Evolutionary conservation across 2,329 filamentous ascomycete species (phyloP).

Genomic region (Cryphonectria naterciae): DNA sequence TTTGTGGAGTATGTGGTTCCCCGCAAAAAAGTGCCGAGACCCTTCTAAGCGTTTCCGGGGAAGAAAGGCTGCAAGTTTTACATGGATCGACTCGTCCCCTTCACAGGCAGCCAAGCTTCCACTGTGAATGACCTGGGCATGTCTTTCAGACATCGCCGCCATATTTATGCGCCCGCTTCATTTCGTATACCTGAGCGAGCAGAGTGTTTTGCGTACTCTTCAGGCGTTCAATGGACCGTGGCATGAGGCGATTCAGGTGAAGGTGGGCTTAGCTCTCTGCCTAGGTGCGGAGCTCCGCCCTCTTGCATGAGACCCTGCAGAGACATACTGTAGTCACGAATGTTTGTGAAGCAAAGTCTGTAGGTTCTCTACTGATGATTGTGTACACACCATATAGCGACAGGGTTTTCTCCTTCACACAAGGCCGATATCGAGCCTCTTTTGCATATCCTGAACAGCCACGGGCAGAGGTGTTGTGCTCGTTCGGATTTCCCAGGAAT

Average conservation of each 20-base stretch:
- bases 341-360: neutral
- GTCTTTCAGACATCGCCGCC: neutral
- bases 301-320: slow-evolving; percentile 1
- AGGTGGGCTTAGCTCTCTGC: neutral
- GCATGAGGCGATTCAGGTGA: neutral
- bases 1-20: neutral
- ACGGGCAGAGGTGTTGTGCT: neutral
- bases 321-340: neutral
- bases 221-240: neutral
- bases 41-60: neutral
- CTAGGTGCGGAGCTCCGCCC: neutral
- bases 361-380: neutral
- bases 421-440: neutral
- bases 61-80: neutral
- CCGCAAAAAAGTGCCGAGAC: slow-evolving; percentile 1
- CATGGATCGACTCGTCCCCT: neutral
- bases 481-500: no score
- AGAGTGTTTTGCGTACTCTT: neutral
- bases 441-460: neutral
- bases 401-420: neutral
- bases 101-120: neutral
- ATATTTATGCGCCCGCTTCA: neutral
- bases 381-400: neutral
- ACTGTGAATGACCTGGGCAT: neutral
- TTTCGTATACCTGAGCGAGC: neutral